phyloP scores from a whole-genome alignment of 2,329 filamentous ascomycete species.

The Trichoderma endophyticum region DNA sequence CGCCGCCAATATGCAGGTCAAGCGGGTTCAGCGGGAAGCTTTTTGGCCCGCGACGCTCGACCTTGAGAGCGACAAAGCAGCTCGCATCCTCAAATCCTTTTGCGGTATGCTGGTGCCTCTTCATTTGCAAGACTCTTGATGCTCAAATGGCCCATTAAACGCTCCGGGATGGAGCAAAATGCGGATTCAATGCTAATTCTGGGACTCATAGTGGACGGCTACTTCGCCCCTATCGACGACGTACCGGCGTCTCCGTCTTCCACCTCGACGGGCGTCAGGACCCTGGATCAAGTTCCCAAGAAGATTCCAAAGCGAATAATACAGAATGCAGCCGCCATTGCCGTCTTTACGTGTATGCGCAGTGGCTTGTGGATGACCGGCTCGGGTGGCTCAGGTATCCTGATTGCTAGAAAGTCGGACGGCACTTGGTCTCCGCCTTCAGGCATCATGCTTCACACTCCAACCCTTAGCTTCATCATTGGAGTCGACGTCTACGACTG shows the following conservation, averaged over 20 bases:
- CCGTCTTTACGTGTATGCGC: constrained; percentile 94
- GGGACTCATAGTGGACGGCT: constrained; percentile 50
- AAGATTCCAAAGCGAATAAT: constrained; percentile 87
- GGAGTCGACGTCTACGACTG: constrained; percentile 96
- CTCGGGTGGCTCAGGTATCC: constrained; percentile 82
- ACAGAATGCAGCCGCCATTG: constrained; percentile 82
- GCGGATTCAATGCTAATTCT: neutral
- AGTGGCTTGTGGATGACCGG: constrained; percentile 89
- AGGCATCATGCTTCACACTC: constrained; percentile 85
- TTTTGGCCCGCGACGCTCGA: constrained; percentile 86
- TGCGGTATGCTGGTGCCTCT: constrained; percentile 57
- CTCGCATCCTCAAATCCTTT: constrained; percentile 84
- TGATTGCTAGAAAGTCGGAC: constrained; percentile 79
- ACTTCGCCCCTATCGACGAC: constrained; percentile 43
- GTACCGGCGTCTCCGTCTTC: constrained; percentile 29
- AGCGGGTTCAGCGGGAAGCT: constrained; percentile 53
- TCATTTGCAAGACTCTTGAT: neutral
- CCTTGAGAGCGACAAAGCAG: constrained; percentile 87
- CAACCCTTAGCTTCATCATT: constrained; percentile 82
- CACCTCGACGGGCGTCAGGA: constrained; percentile 41
- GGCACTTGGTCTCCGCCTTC: constrained; percentile 90
- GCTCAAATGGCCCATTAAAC: neutral
- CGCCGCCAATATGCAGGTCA: constrained; percentile 31
- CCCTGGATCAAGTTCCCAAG: constrained; percentile 58
- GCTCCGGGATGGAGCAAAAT: neutral